Evolutionary conservation across 805 yeast species (phyloP), one percentile per base, ranked within the genome.

Genomic region (Cyberlindnera euphorbiiphila): DNA sequence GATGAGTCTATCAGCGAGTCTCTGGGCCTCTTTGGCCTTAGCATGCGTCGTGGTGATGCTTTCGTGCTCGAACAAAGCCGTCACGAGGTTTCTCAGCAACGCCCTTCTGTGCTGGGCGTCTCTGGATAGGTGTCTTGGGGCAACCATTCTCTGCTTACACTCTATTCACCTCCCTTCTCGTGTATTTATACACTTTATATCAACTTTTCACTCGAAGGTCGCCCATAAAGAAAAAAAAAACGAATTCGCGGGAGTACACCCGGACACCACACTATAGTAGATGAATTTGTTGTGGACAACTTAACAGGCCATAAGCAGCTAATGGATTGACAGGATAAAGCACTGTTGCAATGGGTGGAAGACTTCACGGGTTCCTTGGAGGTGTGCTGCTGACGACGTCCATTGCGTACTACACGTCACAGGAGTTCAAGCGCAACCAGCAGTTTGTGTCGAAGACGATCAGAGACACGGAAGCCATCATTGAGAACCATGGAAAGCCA

Each of bases 11-110:
- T 85, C 91, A 2, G 81, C 78, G 26, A 72, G 57, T 23, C 74
- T 66, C 41, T 78, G 82, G 0, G 87, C 74, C 43, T 77, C 78
- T 57, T 78, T 80, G 32, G 91, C 89, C 59, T 81, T 82, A 19
- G 85, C 83, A 45, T 73, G 74, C 1, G 94, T 84, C 1, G 93
- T 82, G 6, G 76, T 70, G 37, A 84, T 75, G 14, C 81, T 69
- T 50, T 83, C 93, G 50, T 83, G 76, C 58, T 81, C 80, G 24
- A 84, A 66, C 25, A 84, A 60, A 10, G 84, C 78, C 3, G 85
- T 69, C 15, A 76, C 85, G 52, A 83, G 62, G 55, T 84, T 83
- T 49, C 78, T 70, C 54, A 83, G 56, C 36, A 81, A 65, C 20
- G 81, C 76, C 13, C 46, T 42, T 47, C 53, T 51, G 43, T 54